Base-by-base conservation (phyloP, 495 filamentous ascomycete genomes). In the Podospora didyma region DNA sequence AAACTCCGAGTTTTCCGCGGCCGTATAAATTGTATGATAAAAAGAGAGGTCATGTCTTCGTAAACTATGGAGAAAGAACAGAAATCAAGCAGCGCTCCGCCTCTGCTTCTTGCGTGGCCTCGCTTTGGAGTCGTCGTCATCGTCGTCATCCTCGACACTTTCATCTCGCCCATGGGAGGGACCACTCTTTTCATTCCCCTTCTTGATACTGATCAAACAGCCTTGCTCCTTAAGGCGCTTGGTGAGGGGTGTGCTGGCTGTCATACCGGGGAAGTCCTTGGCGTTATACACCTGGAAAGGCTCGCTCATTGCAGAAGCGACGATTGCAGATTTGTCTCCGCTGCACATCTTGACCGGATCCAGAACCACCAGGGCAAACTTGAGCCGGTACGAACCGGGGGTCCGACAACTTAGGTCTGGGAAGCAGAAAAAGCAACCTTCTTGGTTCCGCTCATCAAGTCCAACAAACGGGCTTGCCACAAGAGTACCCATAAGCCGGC, bases 241-340 rank as follows among this genome's bases (percentile, higher is more conserved):
- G 23, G 87, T 88, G 31, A 91, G 65, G 21, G 77, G 71, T 22
- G 85, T 88, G 65, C 84, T 88, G 0, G 86, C 84, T 52, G 84
- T 77, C 94, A 97, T 96, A 7, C 94, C 93, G 0, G 90, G 90
- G 60, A 97, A 97, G 69, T 97, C 93, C 68, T 97, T 97, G n/a
- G 93, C 91, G 19, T 90, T 90, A 69, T 86, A 96, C 20, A 97
- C 94, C 21, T 86, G 85, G 67, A 97, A 97, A 9, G 84, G 75
- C 42, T 90, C 85, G 57, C 87, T 92, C 81, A 89, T 85, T 16
- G 80, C 80, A 28, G 82, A 78, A 0, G 86, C 84, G 6, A 88
- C 74, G 22, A 89, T 83, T 11, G 85, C 81, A 31, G 80, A 81
- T 39, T 75, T 79, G 45, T 80, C 77, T 0, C 86, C 87, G 12